Conservation (phyloP, 768 basidiomycete genomes). For the Tricholoma hemisulphureum region DNA sequence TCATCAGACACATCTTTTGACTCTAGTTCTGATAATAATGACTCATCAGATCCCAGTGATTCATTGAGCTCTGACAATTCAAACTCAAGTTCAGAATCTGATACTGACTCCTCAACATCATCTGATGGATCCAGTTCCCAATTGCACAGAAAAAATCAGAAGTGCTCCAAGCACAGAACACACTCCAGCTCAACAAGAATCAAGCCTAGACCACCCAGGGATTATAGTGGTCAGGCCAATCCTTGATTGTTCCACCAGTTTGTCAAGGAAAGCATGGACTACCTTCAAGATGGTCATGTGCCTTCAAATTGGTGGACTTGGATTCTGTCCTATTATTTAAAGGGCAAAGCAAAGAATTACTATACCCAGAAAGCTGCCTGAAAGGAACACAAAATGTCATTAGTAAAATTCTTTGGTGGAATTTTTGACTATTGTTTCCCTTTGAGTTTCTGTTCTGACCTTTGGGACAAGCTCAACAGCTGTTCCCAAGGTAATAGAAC, state of each 20-base stretch:
- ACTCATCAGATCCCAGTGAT: background rate
- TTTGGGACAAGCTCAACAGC: background rate
- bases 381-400: background rate
- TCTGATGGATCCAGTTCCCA: background rate
- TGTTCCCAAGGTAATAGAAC: slow-evolving; percentile 1
- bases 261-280: slow-evolving; percentile 14
- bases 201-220: slow-evolving; percentile 15
- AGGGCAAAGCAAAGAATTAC: slow-evolving; percentile 4
- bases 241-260: slow-evolving; percentile 16
- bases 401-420: slow-evolving; percentile 3
- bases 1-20: background rate
- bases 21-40: background rate
- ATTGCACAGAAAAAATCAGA: background rate
- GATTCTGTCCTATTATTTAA: slow-evolving; percentile 13
- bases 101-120: background rate
- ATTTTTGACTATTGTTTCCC: slow-evolving; percentile 5
- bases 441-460: background rate
- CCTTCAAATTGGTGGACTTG: slow-evolving; percentile 8
- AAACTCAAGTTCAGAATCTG: background rate
- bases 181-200: background rate
- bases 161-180: background rate
- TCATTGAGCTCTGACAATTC: background rate
- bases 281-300: slow-evolving; percentile 16
- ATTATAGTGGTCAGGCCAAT: slow-evolving; percentile 20
- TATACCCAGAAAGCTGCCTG: slow-evolving; percentile 2